Evolutionary conservation across 331 rosid species (phyloP).

Genomic region (Quercus lobata): DNA sequence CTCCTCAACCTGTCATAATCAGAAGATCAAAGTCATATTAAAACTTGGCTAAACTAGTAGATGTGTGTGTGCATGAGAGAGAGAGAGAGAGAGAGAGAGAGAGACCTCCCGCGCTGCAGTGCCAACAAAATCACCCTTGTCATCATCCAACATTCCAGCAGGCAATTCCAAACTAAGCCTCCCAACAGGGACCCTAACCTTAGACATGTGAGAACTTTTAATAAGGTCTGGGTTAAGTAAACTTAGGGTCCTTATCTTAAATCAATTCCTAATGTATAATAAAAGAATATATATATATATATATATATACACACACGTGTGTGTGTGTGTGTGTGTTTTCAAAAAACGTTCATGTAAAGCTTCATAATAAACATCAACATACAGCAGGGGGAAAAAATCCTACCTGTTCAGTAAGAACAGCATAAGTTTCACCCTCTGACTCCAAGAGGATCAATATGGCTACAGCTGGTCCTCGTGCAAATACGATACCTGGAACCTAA

Average conservation of each 20-base stretch:
- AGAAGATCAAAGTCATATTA: conserved; percentile 3
- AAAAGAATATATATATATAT: neutral
- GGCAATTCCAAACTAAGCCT: conserved; percentile 83
- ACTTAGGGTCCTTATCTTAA: neutral
- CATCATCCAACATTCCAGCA: conserved; percentile 91
- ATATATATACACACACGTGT: too few relatives aligned
- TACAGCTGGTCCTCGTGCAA: conserved; percentile 96
- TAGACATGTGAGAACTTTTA: conserved; percentile 20
- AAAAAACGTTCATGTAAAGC: neutral
- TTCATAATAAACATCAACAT: neutral
- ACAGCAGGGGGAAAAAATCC: neutral
- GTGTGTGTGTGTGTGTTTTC: neutral
- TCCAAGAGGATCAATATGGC: conserved; percentile 80
- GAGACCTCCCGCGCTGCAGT: conserved; percentile 86
- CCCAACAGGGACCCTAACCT: conserved; percentile 94
- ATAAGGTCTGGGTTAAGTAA: conserved; percentile 4
- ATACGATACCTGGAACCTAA: conserved; percentile 94
- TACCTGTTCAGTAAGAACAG: conserved; percentile 93
- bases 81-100: conserved; percentile 6
- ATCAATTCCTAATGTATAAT: neutral
- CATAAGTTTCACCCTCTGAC: conserved; percentile 77
- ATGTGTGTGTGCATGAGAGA: neutral
- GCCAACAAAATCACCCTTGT: conserved; percentile 77
- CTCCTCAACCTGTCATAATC: conserved; percentile 73
- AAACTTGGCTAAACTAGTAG: conserved; percentile 3